phyloP scores from a whole-genome alignment of 768 basidiomycete genomes.

The Lactarius psammicola region DNA sequence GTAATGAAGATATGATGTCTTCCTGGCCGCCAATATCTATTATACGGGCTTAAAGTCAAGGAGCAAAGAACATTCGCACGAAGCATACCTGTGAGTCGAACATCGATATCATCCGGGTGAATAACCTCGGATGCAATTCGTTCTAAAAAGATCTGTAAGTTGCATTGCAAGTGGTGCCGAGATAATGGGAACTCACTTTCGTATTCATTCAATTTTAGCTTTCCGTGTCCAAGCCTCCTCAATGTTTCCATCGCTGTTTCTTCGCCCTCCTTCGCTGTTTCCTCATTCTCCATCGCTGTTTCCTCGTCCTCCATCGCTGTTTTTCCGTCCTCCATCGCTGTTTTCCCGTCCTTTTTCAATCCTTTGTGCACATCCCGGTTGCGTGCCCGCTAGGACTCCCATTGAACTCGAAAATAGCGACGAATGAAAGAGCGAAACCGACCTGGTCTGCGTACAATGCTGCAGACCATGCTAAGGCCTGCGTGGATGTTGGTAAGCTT shows the following conservation, averaged over 20 bases:
- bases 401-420: conserved; percentile 3
- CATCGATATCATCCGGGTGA: conserved; percentile 83
- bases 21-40: conserved; percentile 94
- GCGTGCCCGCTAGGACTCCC: conserved; percentile 56
- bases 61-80: not conserved
- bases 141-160: conserved; percentile 41
- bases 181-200: conserved; percentile 57
- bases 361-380: conserved; percentile 48
- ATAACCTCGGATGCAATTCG: conserved; percentile 92
- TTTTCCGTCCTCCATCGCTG: too few relatives aligned
- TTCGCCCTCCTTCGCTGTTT: too few relatives aligned
- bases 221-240: conserved; percentile 67
- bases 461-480: too few relatives aligned
- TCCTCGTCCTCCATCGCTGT: too few relatives aligned
- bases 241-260: conserved; percentile 67
- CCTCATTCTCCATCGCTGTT: too few relatives aligned
- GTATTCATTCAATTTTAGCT: conserved; percentile 83
- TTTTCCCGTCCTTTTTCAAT: conserved; percentile 63
- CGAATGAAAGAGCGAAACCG: conserved; percentile 32
- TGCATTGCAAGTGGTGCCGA: not conserved
- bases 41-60: conserved; percentile 15
- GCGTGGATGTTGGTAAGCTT: conserved; percentile 28
- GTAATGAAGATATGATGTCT: conserved; percentile 80
- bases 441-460: conserved; percentile 74
- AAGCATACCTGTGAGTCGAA: conserved; percentile 67